Base-by-base conservation (phyloP, 805 yeast genomes). In the Schwanniomyces polymorphus region DNA sequence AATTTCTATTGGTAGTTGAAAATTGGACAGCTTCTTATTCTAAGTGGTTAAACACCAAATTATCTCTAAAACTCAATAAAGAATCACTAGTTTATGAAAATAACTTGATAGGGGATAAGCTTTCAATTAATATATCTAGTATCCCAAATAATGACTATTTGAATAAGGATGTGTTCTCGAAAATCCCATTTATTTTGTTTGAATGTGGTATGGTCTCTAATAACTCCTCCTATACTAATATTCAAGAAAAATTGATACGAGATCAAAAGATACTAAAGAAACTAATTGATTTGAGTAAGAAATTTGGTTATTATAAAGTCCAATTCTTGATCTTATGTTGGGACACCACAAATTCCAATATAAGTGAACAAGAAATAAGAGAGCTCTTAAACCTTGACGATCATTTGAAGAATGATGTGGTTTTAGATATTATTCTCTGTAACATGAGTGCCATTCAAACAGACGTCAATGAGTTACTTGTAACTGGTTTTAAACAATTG, bases 31-130 rank as follows among this genome's bases (percentile, higher is more conserved):
- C 64, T 27, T 65, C 68, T 3, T 68, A 72, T 42, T 76, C 82
- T 1, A 70, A 68, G 42, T 81, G 86, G 86, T 60, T 80, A 38
- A 68, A 69, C 17, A 62, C 66, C 14, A 79, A 79, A 55, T 61
- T 81, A 8, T 54, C 63, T 3, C 59, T 82, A 25, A 59, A 57
- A 37, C 61, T 67, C 38, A 65, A 71, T 51, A 42, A 43, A 29
- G 65, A 55, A 10, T 55, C 54, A 34, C 43, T 50, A 17, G 56
- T 64, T 12, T 73, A 68, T 47, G 60, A 61, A 42, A 58, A 58
- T 27, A 38, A 39, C 4, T 48, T 72, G 16, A 42, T 46, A n/a
- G 55, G 58, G 18, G 61, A 62, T 11, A 59, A 63, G 27, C 43
- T 70, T n/a, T 44, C 43, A 0, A 42, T 82, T 5, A 54, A 59